Conservation (phyloP, 805 yeast genomes). For the Saccharomycopsis sp. region DNA sequence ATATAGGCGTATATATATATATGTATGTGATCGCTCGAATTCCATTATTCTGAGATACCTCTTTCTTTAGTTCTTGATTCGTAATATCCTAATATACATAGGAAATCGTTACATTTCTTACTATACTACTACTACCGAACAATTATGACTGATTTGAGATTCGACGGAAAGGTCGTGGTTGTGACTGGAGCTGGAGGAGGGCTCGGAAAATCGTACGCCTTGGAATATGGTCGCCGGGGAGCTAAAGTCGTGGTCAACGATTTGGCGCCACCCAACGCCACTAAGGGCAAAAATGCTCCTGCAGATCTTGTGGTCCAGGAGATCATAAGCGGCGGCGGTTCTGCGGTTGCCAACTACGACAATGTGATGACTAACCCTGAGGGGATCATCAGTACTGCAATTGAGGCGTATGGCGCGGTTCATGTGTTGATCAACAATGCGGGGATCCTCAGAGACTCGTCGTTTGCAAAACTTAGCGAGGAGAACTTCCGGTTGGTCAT, state of each 20-base stretch:
- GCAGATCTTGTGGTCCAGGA: conserved; percentile 90
- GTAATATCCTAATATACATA: neutral
- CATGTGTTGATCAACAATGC: conserved; percentile 91
- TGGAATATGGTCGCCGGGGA: conserved; percentile 82
- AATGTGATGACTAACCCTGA: conserved; percentile 79
- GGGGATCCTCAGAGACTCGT: conserved; percentile 84
- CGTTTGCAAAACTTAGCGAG: conserved; percentile 80
- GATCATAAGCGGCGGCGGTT: conserved; percentile 68
- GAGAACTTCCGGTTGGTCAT: conserved; percentile 73
- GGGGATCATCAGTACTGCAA: conserved; percentile 77
- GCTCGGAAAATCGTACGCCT: conserved; percentile 80
- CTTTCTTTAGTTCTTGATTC: no score
- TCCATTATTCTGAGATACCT: neutral
- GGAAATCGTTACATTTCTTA: neutral
- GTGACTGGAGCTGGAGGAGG: conserved; percentile 99
- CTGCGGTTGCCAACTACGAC: conserved; percentile 91
- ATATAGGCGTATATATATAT: neutral
- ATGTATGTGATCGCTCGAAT: neutral
- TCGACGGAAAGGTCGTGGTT: conserved; percentile 81
- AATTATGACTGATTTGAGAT: conserved; percentile 36
- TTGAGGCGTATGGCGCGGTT: conserved; percentile 79
- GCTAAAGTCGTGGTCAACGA: conserved; percentile 95
- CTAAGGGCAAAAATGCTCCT: conserved; percentile 65
- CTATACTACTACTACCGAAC: neutral
- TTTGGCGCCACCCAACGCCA: conserved; percentile 76